These are phyloP conservation scores for Sporobolomyces pararoseus DNA, from an alignment of 768 basidiomycete genomes.

Conservation along the genomic window DNA sequence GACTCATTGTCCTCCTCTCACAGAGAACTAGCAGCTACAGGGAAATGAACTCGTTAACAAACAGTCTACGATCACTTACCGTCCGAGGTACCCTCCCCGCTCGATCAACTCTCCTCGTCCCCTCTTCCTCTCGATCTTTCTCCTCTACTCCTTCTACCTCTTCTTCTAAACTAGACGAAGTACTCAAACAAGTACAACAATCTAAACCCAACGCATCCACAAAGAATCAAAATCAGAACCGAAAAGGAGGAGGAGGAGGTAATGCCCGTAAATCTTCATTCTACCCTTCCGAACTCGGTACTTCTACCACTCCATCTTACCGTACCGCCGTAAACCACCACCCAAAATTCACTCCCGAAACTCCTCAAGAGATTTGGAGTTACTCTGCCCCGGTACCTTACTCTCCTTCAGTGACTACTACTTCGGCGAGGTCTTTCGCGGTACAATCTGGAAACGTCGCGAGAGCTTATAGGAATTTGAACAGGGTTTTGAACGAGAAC, in stretches of 20 bases:
- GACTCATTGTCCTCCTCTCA: neutral
- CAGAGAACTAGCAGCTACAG: neutral
- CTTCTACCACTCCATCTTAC: neutral
- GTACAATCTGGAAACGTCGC: constrained; percentile 36
- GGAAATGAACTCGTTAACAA: constrained; percentile 28
- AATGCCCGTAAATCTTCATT: too few species aligned
- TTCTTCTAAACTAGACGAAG: neutral
- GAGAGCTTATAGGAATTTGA: constrained; percentile 36
- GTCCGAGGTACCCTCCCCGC: neutral
- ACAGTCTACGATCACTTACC: neutral
- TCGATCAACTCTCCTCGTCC: neutral
- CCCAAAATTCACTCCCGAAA: constrained; percentile 1
- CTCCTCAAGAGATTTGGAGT: constrained; percentile 29
- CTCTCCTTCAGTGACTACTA: constrained; percentile 24
- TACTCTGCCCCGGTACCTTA: constrained; percentile 12
- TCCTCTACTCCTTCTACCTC: neutral
- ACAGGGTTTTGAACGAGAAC: constrained; percentile 37
- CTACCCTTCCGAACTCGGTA: constrained; percentile 1
- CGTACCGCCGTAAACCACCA: neutral
- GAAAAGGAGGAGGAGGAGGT: neutral
- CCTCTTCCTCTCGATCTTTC: neutral
- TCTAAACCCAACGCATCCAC: neutral
- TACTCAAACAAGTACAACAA: constrained; percentile 4
- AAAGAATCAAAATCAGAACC: neutral
- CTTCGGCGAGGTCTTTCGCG: constrained; percentile 27